A percentile compares a stretch with the other conserved stretches of the same genome.
These are phyloP conservation scores for Leccinum imitatum DNA, from an alignment of 768 basidiomycete genomes.

Conservation along the genomic window DNA sequence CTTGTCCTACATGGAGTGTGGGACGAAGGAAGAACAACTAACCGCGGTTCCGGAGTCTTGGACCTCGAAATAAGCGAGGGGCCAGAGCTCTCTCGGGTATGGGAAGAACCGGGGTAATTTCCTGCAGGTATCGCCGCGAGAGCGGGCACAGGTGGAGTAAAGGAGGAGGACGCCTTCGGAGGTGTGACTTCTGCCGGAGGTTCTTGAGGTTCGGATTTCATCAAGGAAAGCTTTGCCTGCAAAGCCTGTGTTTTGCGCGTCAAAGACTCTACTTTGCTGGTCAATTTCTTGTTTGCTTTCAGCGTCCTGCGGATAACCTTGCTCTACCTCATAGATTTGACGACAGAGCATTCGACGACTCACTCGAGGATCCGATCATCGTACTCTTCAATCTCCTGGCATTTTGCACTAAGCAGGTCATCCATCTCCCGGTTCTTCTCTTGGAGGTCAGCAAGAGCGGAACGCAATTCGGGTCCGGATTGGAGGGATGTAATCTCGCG, in stretches of 20 bases:
- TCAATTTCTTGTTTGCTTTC: conserved; percentile 79
- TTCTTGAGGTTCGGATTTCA: conserved; percentile 41
- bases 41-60: conserved; percentile 53
- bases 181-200: conserved; percentile 9
- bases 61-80: conserved; percentile 44
- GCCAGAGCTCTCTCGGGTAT: conserved; percentile 37
- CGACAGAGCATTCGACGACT: conserved; percentile 6
- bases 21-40: conserved; percentile 29
- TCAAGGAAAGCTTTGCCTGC: conserved; percentile 61
- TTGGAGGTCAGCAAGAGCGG: conserved; percentile 57
- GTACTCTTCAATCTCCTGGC: conserved; percentile 78
- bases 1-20: conserved; percentile 48
- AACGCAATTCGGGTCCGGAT: conserved; percentile 54
- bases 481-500: conserved; percentile 54
- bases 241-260: conserved; percentile 71
- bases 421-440: conserved; percentile 78
- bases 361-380: conserved; percentile 81
- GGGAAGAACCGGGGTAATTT: conserved; percentile 10
- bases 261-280: conserved; percentile 65
- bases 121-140: conserved; percentile 7
- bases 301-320: conserved; percentile 49
- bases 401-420: conserved; percentile 64
- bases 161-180: conserved; percentile 6
- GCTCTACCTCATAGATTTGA: conserved; percentile 3
- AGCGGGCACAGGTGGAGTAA: conserved; percentile 14